A percentile compares a stretch with the other conserved stretches of the same genome.
These are phyloP conservation scores for Pseudonectria buxi DNA, from an alignment of 2,329 filamentous ascomycete genomes.

Conservation along the genomic window DNA sequence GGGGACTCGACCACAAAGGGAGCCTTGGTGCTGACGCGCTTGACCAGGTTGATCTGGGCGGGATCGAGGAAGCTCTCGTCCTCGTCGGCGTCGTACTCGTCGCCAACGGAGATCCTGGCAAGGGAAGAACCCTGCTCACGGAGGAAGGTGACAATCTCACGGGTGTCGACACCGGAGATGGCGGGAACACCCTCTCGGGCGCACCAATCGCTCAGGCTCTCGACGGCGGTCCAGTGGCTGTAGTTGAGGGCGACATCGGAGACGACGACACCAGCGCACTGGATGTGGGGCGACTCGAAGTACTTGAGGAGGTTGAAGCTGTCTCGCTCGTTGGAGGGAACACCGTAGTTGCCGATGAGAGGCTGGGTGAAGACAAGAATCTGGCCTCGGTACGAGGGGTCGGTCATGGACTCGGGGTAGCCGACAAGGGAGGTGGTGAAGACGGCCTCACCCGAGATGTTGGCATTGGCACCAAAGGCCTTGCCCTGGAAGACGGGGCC, in stretches of 20 bases:
- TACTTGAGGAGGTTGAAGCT: conserved; percentile 89
- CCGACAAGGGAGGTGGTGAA: conserved; percentile 98
- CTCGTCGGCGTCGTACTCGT: conserved; percentile 97
- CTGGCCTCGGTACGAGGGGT: conserved; percentile 84
- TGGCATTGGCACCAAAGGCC: conserved; percentile 92
- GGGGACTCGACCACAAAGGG: conserved; percentile 90
- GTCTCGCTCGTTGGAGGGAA: conserved; percentile 80
- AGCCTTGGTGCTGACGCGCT: conserved; percentile 94
- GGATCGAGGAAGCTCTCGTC: conserved; percentile 95
- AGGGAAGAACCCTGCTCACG: conserved; percentile 96
- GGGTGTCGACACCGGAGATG: conserved; percentile 94
- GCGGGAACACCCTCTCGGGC: conserved; percentile 91
- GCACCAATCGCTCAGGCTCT: conserved; percentile 91
- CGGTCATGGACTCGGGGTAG: conserved; percentile 92
- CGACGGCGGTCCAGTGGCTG: conserved; percentile 97
- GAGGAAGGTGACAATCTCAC: conserved; percentile 90
- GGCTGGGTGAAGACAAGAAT: conserved; percentile 98
- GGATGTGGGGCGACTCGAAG: conserved; percentile 96
- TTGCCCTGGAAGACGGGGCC: conserved; percentile 94
- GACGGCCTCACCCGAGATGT: conserved; percentile 95
- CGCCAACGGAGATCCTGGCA: conserved; percentile 87
- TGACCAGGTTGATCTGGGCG: conserved; percentile 92
- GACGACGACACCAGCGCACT: conserved; percentile 92
- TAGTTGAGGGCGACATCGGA: conserved; percentile 90
- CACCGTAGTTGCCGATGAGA: conserved; percentile 96